Evolutionary conservation across 768 basidiomycete genomes (phyloP).

Genomic region (Gyrodon lividus): DNA sequence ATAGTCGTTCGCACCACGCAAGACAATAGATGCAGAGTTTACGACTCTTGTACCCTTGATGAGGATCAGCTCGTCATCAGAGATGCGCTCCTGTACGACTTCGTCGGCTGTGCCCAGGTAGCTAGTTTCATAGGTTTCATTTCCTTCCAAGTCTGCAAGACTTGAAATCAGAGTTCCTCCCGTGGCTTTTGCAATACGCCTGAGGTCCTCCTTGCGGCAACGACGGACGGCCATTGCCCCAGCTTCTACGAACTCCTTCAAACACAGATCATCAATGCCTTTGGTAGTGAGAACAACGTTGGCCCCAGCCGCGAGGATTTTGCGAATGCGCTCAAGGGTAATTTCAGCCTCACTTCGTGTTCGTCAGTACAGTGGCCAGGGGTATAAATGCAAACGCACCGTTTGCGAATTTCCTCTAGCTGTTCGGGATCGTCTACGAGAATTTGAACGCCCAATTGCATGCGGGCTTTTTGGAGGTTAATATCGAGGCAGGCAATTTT

Average conservation of each 20-base stretch:
- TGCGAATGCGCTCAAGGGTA: constrained; percentile 90
- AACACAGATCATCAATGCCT: constrained; percentile 95
- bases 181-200: constrained; percentile 95
- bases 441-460: constrained; percentile 98
- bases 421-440: constrained; percentile 95
- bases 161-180: constrained; percentile 92
- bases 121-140: constrained; percentile 93
- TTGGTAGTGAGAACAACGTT: constrained; percentile 98
- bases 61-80: constrained; percentile 97
- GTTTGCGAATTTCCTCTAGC: constrained; percentile 91
- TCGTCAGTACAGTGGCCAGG: constrained; percentile 11
- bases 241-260: constrained; percentile 98
- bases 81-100: constrained; percentile 94
- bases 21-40: constrained; percentile 86
- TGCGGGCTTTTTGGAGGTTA: constrained; percentile 92
- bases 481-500: constrained; percentile 99
- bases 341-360: constrained; percentile 84
- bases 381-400: constrained; percentile 46
- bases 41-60: constrained; percentile 98
- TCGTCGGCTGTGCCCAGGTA: constrained; percentile 93
- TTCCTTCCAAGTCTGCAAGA: constrained; percentile 94
- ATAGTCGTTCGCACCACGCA: constrained; percentile 97
- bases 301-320: constrained; percentile 93
- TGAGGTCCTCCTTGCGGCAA: constrained; percentile 96
- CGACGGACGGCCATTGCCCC: constrained; percentile 98